Evolutionary conservation across 106 monocot genomes (phyloP).

Genomic region (Gastrodia elata): DNA sequence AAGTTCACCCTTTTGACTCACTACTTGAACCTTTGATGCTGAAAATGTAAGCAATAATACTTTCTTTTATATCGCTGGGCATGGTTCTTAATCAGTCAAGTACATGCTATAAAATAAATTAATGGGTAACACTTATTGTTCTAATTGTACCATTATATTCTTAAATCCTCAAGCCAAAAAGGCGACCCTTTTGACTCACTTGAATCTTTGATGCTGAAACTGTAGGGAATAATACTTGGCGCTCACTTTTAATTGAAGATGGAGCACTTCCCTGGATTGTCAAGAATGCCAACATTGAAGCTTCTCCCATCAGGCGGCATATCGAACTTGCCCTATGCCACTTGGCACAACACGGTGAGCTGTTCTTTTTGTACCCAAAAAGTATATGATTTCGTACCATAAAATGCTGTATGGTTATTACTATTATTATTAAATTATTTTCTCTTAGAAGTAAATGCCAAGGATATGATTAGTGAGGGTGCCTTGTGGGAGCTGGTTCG

Average conservation of each 20-base stretch:
- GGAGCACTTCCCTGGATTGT: slow-evolving; percentile 94
- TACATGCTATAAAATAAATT: background rate
- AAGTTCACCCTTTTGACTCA: background rate
- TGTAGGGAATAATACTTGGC: slow-evolving; percentile 56
- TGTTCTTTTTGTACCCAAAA: background rate
- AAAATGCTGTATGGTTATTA: no score
- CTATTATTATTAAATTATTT: background rate
- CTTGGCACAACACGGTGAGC: slow-evolving; percentile 87
- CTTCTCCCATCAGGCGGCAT: slow-evolving; percentile 83
- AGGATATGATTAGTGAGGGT: slow-evolving; percentile 78
- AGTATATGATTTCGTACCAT: no score
- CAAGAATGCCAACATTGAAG: slow-evolving; percentile 96
- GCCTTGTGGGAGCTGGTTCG: slow-evolving; percentile 97
- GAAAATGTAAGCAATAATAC: slow-evolving; percentile 43
- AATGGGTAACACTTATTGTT: background rate
- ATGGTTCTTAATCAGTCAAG: no score
- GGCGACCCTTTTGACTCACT: background rate
- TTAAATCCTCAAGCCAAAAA: background rate
- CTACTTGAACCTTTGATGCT: background rate
- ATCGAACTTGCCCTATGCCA: slow-evolving; percentile 96
- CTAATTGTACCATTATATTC: background rate
- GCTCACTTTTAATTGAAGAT: slow-evolving; percentile 84
- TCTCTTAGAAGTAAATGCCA: slow-evolving; percentile 82
- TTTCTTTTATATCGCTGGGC: no score
- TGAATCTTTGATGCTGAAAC: background rate